phyloP scores from a whole-genome alignment of 331 rosid genomes.

The Ulmus americana region DNA sequence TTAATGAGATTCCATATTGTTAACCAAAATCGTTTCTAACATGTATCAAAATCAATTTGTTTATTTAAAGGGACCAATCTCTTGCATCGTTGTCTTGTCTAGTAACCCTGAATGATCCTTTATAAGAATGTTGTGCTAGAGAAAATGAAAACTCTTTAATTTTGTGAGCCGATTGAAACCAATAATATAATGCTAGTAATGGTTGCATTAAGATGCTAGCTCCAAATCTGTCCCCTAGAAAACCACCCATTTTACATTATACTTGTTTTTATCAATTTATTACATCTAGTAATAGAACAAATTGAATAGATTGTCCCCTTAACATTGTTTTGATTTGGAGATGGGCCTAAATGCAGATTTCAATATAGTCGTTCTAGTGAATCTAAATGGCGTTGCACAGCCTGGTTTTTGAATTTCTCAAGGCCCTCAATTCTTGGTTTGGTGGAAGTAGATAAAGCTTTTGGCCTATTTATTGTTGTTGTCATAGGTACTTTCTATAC shows the following conservation, averaged over 20 bases:
- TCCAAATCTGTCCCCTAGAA: too few species aligned
- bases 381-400: neutral
- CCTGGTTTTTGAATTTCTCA: neutral
- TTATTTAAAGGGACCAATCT: neutral
- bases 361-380: neutral
- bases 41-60: neutral
- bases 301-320: neutral
- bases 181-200: too few species aligned
- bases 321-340: neutral
- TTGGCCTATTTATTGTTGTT: too few species aligned
- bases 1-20: too few species aligned
- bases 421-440: neutral
- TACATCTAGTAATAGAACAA: too few species aligned
- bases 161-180: too few species aligned
- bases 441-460: neutral
- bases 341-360: neutral
- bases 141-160: too few species aligned
- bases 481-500: too few species aligned
- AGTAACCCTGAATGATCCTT: neutral
- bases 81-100: neutral
- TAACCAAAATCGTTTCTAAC: too few species aligned
- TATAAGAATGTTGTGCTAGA: neutral
- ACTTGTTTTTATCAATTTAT: too few species aligned
- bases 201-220: too few species aligned
- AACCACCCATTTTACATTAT: too few species aligned